A percentile compares a stretch with the other conserved stretches of the same genome.
These are phyloP conservation scores for Linum tenue DNA, from an alignment of 345 rosid genomes.

Conservation along the genomic window DNA sequence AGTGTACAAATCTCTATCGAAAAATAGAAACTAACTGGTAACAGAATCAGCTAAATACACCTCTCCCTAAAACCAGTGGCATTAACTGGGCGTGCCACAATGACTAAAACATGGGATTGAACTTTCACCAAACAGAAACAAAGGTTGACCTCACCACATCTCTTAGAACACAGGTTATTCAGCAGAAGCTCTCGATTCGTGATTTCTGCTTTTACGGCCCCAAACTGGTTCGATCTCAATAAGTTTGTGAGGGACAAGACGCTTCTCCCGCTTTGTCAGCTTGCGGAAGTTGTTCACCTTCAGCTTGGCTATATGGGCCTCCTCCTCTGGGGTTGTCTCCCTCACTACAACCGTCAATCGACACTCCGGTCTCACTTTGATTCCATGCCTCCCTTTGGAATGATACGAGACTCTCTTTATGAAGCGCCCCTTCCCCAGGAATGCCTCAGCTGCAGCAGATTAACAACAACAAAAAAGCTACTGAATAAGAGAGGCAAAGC, in stretches of 20 bases:
- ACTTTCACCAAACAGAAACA: too few relatives aligned
- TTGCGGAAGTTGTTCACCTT: slow-evolving; percentile 67
- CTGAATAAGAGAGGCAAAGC: neutral
- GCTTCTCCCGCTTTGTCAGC: slow-evolving; percentile 58
- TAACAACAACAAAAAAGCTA: neutral
- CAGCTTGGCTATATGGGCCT: slow-evolving; percentile 75
- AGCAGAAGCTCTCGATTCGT: too few relatives aligned
- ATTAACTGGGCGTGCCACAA: too few relatives aligned
- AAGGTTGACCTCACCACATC: too few relatives aligned
- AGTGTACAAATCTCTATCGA: too few relatives aligned
- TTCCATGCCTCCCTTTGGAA: slow-evolving; percentile 54
- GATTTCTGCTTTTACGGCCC: slow-evolving; percentile 51
- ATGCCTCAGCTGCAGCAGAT: slow-evolving; percentile 62
- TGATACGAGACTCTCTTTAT: slow-evolving; percentile 60
- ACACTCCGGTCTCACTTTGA: slow-evolving; percentile 54
- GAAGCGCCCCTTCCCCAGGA: slow-evolving; percentile 72
- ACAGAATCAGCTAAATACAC: too few relatives aligned
- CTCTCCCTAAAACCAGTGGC: too few relatives aligned
- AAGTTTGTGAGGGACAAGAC: slow-evolving; percentile 66
- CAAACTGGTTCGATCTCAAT: slow-evolving; percentile 80
- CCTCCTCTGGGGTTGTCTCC: slow-evolving; percentile 78
- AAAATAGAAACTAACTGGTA: too few relatives aligned
- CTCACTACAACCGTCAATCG: slow-evolving; percentile 76
- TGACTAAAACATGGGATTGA: too few relatives aligned
- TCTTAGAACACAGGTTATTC: too few relatives aligned